These are phyloP conservation scores for Monosporascus sp. DNA, from an alignment of 2,329 filamentous ascomycete genomes.

Conservation along the genomic window DNA sequence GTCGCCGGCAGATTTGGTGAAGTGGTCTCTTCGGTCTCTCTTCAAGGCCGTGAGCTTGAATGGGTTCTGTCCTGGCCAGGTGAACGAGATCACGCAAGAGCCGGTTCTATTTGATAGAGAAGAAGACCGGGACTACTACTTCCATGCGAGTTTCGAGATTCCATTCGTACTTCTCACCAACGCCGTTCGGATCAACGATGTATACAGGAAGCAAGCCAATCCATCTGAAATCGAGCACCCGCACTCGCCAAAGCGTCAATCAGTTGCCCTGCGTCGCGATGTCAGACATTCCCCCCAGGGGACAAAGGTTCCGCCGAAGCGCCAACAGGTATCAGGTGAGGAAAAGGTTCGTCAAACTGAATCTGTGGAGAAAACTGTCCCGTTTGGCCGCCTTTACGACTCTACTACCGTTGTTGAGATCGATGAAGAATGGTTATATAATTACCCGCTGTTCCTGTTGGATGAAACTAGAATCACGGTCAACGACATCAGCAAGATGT, in stretches of 20 bases:
- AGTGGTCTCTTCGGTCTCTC: not conserved
- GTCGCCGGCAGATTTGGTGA: not conserved
- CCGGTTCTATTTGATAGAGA: constrained; percentile 1
- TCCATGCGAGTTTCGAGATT: constrained; percentile 6
- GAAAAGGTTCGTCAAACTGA: not conserved
- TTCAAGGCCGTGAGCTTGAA: not conserved
- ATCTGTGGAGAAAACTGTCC: constrained; percentile 6
- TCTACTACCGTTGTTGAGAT: constrained; percentile 5
- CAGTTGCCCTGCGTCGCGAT: no score
- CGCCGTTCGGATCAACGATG: not conserved
- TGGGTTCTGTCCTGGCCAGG: constrained; percentile 2
- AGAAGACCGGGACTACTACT: constrained; percentile 1
- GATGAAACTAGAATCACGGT: not conserved
- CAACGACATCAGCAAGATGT: not conserved
- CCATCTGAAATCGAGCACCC: not conserved
- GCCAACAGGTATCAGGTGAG: not conserved
- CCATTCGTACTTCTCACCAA: constrained; percentile 1
- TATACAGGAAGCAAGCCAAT: not conserved
- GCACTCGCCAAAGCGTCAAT: no score
- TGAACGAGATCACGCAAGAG: constrained; percentile 3
- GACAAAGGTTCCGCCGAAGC: not conserved
- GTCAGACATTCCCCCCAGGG: not conserved
- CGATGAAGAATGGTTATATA: constrained; percentile 15
- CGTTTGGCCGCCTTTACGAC: constrained; percentile 6
- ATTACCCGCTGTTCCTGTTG: constrained; percentile 10